Evolutionary conservation across 139 green algal species (phyloP).

Genomic region (Chlorokybus atmophyticus): DNA sequence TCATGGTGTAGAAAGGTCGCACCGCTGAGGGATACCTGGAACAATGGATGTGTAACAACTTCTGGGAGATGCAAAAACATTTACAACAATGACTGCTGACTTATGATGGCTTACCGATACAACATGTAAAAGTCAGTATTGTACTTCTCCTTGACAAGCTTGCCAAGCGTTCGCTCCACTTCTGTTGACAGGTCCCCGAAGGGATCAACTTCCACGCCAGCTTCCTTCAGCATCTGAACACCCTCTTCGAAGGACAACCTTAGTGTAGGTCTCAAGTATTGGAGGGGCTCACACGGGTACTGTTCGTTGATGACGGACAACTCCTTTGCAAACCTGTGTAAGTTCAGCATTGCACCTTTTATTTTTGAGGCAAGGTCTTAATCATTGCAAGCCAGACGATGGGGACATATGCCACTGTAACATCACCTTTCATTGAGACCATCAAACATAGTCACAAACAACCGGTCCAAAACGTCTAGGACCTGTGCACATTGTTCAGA

Average conservation of each 20-base stretch:
- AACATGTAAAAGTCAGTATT: constrained; percentile 97
- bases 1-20: constrained; percentile 99
- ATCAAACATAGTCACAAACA: constrained; percentile 89
- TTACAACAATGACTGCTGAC: too few species aligned
- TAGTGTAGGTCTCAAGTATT: constrained; percentile 54
- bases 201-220: constrained; percentile 59
- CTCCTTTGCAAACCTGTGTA: constrained; percentile 30
- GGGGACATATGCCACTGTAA: too few species aligned
- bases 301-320: constrained; percentile 64
- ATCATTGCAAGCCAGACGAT: too few species aligned
- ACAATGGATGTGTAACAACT: too few species aligned
- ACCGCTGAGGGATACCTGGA: constrained; percentile 39
- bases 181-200: constrained; percentile 87
- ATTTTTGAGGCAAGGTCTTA: too few species aligned
- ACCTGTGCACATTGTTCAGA: constrained; percentile 22
- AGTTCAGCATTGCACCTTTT: too few species aligned
- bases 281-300: constrained; percentile 77
- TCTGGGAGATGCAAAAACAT: too few species aligned
- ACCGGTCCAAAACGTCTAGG: constrained; percentile 80
- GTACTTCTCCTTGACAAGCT: constrained; percentile 86
- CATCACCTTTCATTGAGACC: constrained; percentile 55
- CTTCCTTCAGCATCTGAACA: constrained; percentile 76
- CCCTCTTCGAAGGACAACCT: constrained; percentile 81
- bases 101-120: constrained; percentile 29
- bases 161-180: constrained; percentile 70